Percentiles rank a stretch among this genome's conserved stretches.
Evolutionary conservation across 805 yeast genomes (phyloP).

Genomic region (Grigorovia humatica): DNA sequence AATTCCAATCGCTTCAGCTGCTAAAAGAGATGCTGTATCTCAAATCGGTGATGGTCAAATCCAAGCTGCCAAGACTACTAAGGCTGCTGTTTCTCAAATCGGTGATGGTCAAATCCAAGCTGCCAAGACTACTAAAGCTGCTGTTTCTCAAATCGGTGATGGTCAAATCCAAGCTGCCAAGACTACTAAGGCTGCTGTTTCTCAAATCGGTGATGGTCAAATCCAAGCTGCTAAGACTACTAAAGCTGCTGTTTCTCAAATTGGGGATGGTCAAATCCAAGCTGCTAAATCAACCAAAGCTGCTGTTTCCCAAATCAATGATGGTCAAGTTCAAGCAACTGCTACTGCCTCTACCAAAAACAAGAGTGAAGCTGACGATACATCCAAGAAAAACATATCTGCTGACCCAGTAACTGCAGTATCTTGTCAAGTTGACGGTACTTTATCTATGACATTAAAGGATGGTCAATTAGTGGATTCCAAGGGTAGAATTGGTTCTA

Average conservation of each 20-base stretch:
- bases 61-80: too few species aligned
- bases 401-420: conserved; percentile 30
- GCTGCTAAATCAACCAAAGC: conserved; percentile 19
- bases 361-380: conserved; percentile 30
- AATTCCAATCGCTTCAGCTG: conserved; percentile 27
- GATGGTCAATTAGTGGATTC: conserved; percentile 47
- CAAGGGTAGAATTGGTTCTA: too few species aligned
- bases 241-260: conserved; percentile 5
- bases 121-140: too few species aligned
- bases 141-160: too few species aligned
- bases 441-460: conserved; percentile 48
- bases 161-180: too few species aligned
- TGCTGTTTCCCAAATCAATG: conserved; percentile 34
- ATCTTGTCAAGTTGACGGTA: conserved; percentile 38
- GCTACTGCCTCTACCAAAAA: conserved; percentile 26
- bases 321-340: too few species aligned
- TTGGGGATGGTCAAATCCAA: conserved; percentile 22
- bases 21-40: conserved; percentile 29
- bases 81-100: too few species aligned
- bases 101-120: too few species aligned
- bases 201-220: too few species aligned
- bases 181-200: too few species aligned
- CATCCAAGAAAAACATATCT: conserved; percentile 7
- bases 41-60: conserved; percentile 34
- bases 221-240: too few species aligned